A percentile compares a stretch with the other conserved stretches of the same genome.
Conservation (phyloP, 2,329 filamentous ascomycete species). For the Lasiodiplodia sp. region DNA sequence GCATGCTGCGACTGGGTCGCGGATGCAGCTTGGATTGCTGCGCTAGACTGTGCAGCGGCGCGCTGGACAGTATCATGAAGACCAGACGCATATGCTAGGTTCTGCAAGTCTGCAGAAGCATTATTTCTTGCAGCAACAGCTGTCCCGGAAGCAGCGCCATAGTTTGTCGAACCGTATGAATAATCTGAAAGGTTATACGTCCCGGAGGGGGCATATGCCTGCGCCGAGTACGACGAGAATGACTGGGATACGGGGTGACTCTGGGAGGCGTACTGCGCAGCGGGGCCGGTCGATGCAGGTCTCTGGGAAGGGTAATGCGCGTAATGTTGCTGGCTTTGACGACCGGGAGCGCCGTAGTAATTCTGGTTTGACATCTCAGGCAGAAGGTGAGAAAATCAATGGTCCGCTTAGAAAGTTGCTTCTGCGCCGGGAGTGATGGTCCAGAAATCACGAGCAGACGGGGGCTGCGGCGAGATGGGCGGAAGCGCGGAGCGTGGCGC, state of each 20-base stretch:
- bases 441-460: neutral
- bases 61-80: constrained; percentile 21
- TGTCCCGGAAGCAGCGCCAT: constrained; percentile 3
- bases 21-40: neutral
- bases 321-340: constrained; percentile 15
- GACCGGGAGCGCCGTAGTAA: constrained; percentile 12
- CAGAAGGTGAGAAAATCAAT: too few relatives aligned
- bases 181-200: constrained; percentile 22
- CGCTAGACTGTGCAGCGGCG: neutral
- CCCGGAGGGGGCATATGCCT: constrained; percentile 1
- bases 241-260: constrained; percentile 9
- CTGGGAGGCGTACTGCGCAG: constrained; percentile 10
- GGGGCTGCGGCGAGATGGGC: neutral
- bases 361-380: constrained; percentile 25
- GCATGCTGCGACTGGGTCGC: neutral
- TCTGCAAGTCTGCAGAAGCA: constrained; percentile 21
- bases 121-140: constrained; percentile 7
- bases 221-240: constrained; percentile 8
- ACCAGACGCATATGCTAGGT: constrained; percentile 27
- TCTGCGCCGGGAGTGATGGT: neutral
- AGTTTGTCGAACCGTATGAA: constrained; percentile 22
- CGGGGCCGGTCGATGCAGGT: neutral
- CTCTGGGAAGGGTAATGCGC: constrained; percentile 10
- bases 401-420: too few relatives aligned
- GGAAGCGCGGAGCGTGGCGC: neutral